Evolutionary conservation across 2,329 filamentous ascomycete species (phyloP), one percentile per base, ranked within the genome.

Genomic region (Colletotrichum spaethianum): DNA sequence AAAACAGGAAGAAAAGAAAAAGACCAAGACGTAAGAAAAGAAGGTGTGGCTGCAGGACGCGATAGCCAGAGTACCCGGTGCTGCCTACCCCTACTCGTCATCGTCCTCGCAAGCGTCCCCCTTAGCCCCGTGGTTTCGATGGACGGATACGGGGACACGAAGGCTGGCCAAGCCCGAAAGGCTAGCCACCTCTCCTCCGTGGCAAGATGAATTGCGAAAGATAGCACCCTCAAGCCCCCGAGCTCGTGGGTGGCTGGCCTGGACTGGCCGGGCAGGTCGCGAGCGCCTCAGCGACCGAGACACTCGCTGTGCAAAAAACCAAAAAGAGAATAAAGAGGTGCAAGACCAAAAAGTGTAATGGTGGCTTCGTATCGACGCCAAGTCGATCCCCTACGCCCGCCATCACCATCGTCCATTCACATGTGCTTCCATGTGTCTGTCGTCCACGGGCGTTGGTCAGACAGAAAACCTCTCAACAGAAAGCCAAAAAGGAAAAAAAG

Each of bases 11-110:
- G 28, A 40, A 38, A 38, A 9, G 23, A 20, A 46, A 33, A 48
- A 14, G 48, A 23, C 28, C 28, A 36, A 36, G n/a, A 5, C 16
- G 23, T 14, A 12, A 14, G 26, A 57, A 57, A 62, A 70, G 55
- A 56, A 71, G 56, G 68, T 67, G 68, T 71, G 68, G 63, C 68
- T 71, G 68, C 63, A 71, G 56, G 64, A 61, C 8, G 63, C 26
- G 18, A 33, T 1, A 33, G 28, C 26, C 20, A 33, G 18, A 56
- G 20, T 18, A 4, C n/a, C 44, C 60, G 60, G 46, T 6, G 16
- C 57, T 20, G 5, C n/a, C 42, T 33, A 11, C 33, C n/a, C 12
- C 7, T 28, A 52, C 26, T 40, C 63, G 42, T 50, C 36, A 48
- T 31, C 33, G 6, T 8, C 23, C 28, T 40, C 18, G 20, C 52